These are phyloP conservation scores for Cucumis hystrix DNA, from an alignment of 306 rosid genomes.

Conservation along the genomic window DNA sequence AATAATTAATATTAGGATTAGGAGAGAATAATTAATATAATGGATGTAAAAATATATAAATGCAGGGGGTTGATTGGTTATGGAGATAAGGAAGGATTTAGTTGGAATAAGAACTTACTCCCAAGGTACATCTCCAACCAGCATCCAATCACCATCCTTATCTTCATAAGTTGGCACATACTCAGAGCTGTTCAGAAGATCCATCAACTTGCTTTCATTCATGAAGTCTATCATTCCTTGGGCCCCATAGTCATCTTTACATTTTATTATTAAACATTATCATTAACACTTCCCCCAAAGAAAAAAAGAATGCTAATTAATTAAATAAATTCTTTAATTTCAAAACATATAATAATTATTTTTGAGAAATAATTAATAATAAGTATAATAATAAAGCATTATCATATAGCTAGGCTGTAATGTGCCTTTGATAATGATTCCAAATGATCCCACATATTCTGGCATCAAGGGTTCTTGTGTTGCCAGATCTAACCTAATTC, in stretches of 20 bases:
- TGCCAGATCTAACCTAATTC: constrained; percentile 5
- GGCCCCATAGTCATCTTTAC: constrained; percentile 77
- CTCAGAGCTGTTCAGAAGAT: constrained; percentile 93
- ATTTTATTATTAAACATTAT: constrained; percentile 4
- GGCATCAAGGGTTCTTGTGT: background rate
- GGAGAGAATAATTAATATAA: no score
- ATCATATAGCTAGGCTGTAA: background rate
- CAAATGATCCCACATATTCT: constrained; percentile 10
- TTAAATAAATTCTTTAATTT: background rate
- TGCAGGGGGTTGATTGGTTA: background rate
- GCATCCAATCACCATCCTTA: constrained; percentile 99
- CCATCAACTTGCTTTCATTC: constrained; percentile 98
- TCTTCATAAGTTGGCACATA: constrained; percentile 99
- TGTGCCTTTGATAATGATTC: constrained; percentile 4
- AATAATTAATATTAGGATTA: background rate
- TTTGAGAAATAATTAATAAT: background rate
- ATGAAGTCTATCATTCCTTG: constrained; percentile 99
- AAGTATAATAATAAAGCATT: background rate
- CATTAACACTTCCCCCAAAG: background rate
- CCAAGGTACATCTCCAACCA: constrained; percentile 99
- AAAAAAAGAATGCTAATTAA: background rate
- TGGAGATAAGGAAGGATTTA: background rate
- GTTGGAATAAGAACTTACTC: constrained; percentile 45
- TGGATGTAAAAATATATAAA: background rate
- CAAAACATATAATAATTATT: background rate